Evolutionary conservation across 306 rosid species (phyloP).

Genomic region (Lablab purpureus): DNA sequence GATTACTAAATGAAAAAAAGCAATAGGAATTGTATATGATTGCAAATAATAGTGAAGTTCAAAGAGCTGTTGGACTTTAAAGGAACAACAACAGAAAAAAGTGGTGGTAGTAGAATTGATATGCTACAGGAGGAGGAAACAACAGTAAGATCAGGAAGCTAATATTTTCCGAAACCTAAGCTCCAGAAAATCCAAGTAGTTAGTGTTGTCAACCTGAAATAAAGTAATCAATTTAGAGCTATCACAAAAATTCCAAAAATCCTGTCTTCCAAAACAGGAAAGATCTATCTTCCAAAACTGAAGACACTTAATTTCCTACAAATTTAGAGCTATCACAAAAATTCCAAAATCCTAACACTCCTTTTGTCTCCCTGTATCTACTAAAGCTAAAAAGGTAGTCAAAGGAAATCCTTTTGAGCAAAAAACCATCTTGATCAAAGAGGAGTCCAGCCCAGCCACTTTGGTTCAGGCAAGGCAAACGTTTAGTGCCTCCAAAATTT

Average conservation of each 20-base stretch:
- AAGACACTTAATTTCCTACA: not conserved
- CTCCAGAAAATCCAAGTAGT: constrained; percentile 7
- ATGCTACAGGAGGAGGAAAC: too few species aligned
- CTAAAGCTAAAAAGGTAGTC: constrained; percentile 7
- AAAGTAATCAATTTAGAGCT: constrained; percentile 22
- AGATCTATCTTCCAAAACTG: constrained; percentile 11
- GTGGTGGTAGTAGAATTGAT: not conserved
- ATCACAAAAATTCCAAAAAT: too few species aligned
- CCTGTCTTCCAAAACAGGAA: not conserved
- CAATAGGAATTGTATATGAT: too few species aligned
- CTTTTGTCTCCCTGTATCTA: not conserved
- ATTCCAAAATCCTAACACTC: constrained; percentile 4
- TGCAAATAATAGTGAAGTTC: too few species aligned
- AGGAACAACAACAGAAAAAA: not conserved
- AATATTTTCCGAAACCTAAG: not conserved
- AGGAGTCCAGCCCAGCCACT: not conserved
- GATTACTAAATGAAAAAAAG: not conserved
- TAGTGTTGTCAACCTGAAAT: constrained; percentile 26
- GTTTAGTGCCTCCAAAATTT: constrained; percentile 12
- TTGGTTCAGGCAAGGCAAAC: constrained; percentile 4
- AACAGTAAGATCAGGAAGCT: too few species aligned
- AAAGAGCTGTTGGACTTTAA: too few species aligned
- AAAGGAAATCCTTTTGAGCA: not conserved
- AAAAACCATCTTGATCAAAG: not conserved
- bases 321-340: constrained; percentile 10